Percentiles rank a stretch among this genome's conserved stretches.
These are phyloP conservation scores for Heliamphora exappendiculata DNA, from an alignment of 148 eudicot genomes.

Conservation along the genomic window DNA sequence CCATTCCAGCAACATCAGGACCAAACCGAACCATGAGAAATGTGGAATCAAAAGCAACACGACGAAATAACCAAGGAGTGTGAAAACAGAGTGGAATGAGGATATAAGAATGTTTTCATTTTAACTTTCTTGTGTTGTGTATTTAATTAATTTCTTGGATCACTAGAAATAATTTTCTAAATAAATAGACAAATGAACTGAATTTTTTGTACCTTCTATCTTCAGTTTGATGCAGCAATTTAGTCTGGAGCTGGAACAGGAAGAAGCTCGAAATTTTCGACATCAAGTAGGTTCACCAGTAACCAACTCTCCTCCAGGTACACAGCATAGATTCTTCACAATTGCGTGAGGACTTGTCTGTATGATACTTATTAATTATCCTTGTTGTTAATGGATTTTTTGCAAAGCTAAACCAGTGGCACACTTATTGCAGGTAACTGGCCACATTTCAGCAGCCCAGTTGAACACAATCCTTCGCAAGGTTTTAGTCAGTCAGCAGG, in stretches of 20 bases:
- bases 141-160: not conserved
- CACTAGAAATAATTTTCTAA: not conserved
- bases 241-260: constrained; percentile 43
- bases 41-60: too few species aligned
- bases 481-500: constrained; percentile 34
- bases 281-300: constrained; percentile 49
- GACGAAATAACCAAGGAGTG: too few species aligned
- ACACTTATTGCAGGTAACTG: constrained; percentile 33
- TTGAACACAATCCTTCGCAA: constrained; percentile 31
- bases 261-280: constrained; percentile 34
- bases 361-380: not conserved
- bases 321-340: not conserved
- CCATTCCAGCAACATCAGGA: too few species aligned
- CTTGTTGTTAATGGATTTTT: not conserved
- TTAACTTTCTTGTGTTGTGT: not conserved
- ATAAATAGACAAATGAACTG: not conserved
- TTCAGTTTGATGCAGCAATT: constrained; percentile 47
- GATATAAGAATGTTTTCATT: too few species aligned
- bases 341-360: not conserved
- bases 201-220: not conserved
- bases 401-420: constrained; percentile 1
- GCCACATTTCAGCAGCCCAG: constrained; percentile 40
- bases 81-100: too few species aligned
- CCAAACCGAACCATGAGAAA: too few species aligned
- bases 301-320: constrained; percentile 52